Evolutionary conservation across 176 grass and related monocot species (phyloP), one percentile per base, ranked within the genome.

Genomic region (Tillandsia leiboldiana): DNA sequence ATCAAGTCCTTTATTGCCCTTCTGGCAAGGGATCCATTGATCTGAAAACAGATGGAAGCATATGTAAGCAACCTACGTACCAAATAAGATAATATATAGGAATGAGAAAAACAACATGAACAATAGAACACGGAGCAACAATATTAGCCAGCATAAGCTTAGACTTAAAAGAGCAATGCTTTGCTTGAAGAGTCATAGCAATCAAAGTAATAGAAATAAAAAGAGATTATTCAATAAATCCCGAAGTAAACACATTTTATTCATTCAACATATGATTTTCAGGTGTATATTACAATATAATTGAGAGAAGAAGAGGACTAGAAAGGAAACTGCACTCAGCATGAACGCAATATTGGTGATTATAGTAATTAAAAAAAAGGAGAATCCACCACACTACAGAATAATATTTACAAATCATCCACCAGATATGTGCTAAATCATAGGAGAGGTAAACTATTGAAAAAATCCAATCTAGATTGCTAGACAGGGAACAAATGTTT

Each of bases 1-100:
- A 67, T 67, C 15, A 67, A 47, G 48, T 67, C 65, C 65, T 67
- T 67, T 33, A 67, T 67, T 48, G 65, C 65, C 65, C 65, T 67
- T 47, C 65, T 49, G 65, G 65, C 65, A 0, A 67, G 42, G 3
- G 65, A 67, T 67, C 65, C 65, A 1, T 67, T 67, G 33, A 67
- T 67, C 65, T 67, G 42, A 10, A 49, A 67, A 67, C 33, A 8
- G 48, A 47, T 10, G 18, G 22, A 61, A 8, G 56, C 15, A 61
- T 15, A 61, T 61, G 6, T 42, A 42, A 42, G 33, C 33, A 42
- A 42, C 6, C 33, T 42, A 42, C 3, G 33, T 42, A 24, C 24
- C 24, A 1, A 1, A 24, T 24, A 24, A 24, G 24, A 24, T 1
- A 24, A 24, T n/a, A 18, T 12, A 57, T 15, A 57, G 1, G 51